phyloP scores from a whole-genome alignment of 768 basidiomycete genomes.

The Pholiota conissans region DNA sequence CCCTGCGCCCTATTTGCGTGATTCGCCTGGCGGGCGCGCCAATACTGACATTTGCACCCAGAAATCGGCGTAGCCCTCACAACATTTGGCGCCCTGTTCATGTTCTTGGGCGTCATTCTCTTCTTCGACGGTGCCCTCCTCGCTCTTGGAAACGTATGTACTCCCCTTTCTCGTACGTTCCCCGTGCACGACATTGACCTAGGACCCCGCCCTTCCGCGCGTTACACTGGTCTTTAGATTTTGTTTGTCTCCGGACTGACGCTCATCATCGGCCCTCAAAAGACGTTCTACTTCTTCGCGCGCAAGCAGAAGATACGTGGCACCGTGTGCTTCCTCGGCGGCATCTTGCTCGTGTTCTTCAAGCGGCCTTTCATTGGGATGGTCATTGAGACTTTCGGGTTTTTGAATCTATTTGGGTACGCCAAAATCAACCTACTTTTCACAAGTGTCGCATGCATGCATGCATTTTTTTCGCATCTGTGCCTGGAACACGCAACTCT shows the following conservation, averaged over 20 bases:
- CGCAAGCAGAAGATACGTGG: conserved; percentile 94
- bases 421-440: conserved; percentile 12
- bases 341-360: conserved; percentile 89
- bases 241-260: conserved; percentile 94
- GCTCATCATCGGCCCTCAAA: conserved; percentile 94
- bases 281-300: conserved; percentile 98
- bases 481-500: conserved; percentile 9
- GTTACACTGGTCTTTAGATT: too few relatives aligned
- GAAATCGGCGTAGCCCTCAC: conserved; percentile 98
- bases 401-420: conserved; percentile 96
- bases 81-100: conserved; percentile 92
- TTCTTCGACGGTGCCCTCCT: conserved; percentile 96
- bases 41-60: conserved; percentile 29
- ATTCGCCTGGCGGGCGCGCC: background rate
- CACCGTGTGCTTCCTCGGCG: conserved; percentile 83
- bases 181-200: too few relatives aligned
- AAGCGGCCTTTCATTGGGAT: conserved; percentile 96
- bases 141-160: conserved; percentile 89
- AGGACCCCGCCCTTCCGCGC: too few relatives aligned
- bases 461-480: background rate
- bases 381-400: conserved; percentile 93
- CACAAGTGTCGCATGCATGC: too few relatives aligned
- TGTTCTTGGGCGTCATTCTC: conserved; percentile 93
- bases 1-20: background rate
- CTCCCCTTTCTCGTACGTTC: background rate